Evolutionary conservation across 768 basidiomycete genomes (phyloP).

Genomic region (Tubosaeta brunneosetosa): DNA sequence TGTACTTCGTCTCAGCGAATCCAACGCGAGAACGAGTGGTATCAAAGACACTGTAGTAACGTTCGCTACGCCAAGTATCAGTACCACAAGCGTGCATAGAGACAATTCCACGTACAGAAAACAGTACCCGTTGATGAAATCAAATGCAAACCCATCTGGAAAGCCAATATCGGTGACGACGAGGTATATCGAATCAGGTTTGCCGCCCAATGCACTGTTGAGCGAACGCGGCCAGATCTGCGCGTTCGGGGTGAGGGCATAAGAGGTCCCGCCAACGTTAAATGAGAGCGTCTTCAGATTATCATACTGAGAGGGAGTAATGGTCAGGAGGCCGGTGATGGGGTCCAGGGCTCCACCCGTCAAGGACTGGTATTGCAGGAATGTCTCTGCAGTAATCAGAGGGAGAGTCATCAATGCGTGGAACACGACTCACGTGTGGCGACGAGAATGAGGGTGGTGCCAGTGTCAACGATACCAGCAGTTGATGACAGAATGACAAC

Average conservation of each 20-base stretch:
- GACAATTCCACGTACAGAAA: constrained; percentile 6
- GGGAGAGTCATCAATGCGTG: background rate
- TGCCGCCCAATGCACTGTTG: constrained; percentile 28
- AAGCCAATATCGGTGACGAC: constrained; percentile 23
- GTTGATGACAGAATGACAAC: constrained; percentile 20
- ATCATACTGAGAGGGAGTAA: constrained; percentile 24
- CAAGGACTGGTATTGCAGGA: constrained; percentile 16
- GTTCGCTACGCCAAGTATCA: constrained; percentile 23
- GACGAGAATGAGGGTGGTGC: constrained; percentile 29
- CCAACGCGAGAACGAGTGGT: constrained; percentile 36
- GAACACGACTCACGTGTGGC: constrained; percentile 14
- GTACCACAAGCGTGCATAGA: background rate
- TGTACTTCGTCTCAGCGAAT: constrained; percentile 37
- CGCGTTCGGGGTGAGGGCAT: constrained; percentile 23
- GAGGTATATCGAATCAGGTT: constrained; percentile 24
- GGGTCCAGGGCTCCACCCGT: constrained; percentile 28
- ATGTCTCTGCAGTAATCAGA: constrained; percentile 20
- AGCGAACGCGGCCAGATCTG: constrained; percentile 35
- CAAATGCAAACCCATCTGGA: constrained; percentile 13
- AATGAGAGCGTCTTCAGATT: constrained; percentile 26
- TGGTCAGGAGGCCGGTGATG: constrained; percentile 26
- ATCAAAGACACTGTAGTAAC: constrained; percentile 43
- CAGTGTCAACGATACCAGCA: constrained; percentile 34
- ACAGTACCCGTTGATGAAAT: constrained; percentile 23
- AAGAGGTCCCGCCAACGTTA: constrained; percentile 18